Base-by-base conservation (phyloP, 2,329 filamentous ascomycete species). In the Phaeosphaeriaceae sp. region DNA sequence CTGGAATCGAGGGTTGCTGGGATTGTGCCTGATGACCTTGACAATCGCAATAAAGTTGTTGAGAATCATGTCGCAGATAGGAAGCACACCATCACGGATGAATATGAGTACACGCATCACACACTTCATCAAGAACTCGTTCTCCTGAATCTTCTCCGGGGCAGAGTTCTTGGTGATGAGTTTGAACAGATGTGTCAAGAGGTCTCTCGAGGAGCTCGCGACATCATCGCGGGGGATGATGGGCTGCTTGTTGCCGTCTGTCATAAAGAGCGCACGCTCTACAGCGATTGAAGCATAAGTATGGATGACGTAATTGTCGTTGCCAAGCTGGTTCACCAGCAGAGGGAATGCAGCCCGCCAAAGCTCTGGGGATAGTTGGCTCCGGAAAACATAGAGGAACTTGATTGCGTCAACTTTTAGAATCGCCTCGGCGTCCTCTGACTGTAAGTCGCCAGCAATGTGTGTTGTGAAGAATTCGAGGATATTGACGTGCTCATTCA, bases 331-430 rank as follows among this genome's bases (percentile, higher is more conserved):
- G 73, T 95, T 92, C 53, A 98, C 93, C 44, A 99, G 84, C 19
- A 96, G 88, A 13, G 92, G 90, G 73, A 99, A 92, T 1, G 93
- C 93, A 56, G 89, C 88, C 70, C 91, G 90, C 93, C 95, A 98
- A 76, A 97, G 91, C 33, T 93, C 89, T 75, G 92, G 92, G 19
- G 92, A 94, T 60, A 99, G 85, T 73, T 97, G 93, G 75, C 93
- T 97, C 70, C 95, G 90, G 87, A 99, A 99, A 46, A 91, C 92
- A 83, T 99, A 97, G 41, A 99, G 86, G 76, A 93, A 99, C 78
- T 98, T 99, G 84, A 99, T 97, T 19, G 94, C 94, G 77, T 98
- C 95, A 17, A 99, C 94, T 81, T 97, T 96, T 68, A 97, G 85
- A 59, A 99, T 93, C 9, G 93, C 90, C 68, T 96, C 87, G 1